These are phyloP conservation scores for Scenedesmus sp. DNA, from an alignment of 163 green algal species.

Conservation along the genomic window DNA sequence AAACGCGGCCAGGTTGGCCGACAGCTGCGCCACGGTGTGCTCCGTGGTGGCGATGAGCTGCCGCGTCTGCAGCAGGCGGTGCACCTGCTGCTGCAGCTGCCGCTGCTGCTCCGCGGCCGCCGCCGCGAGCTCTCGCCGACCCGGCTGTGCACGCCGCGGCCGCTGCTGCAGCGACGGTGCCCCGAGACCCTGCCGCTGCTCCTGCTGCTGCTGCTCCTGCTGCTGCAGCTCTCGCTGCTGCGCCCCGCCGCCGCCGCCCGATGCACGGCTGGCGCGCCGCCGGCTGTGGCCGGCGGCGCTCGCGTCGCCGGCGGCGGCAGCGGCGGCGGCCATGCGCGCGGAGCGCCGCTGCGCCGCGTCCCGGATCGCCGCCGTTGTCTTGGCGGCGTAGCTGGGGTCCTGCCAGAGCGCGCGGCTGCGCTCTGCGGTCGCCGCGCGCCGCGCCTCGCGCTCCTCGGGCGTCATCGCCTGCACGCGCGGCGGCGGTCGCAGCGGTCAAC, in stretches of 20 bases:
- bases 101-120: slow-evolving; percentile 10
- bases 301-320: too few species aligned
- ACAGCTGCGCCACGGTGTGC: slow-evolving; percentile 5
- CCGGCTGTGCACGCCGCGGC: not conserved
- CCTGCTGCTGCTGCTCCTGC: slow-evolving; percentile 15
- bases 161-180: too few species aligned
- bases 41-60: slow-evolving; percentile 15
- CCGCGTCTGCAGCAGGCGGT: slow-evolving; percentile 15
- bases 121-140: slow-evolving; percentile 21
- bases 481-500: not conserved
- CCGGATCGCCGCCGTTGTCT: not conserved
- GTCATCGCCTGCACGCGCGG: not conserved
- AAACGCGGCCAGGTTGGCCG: slow-evolving; percentile 22
- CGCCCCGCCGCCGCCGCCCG: not conserved
- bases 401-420: slow-evolving; percentile 27
- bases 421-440: not conserved
- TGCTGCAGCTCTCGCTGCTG: not conserved
- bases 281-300: not conserved
- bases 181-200: too few species aligned
- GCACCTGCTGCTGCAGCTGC: slow-evolving; percentile 30
- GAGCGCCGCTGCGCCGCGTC: not conserved
- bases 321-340: too few species aligned
- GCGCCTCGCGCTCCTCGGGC: not conserved
- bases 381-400: slow-evolving; percentile 30
- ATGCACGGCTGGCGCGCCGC: not conserved